A percentile compares a stretch with the other conserved stretches of the same genome.
Evolutionary conservation across 495 filamentous ascomycete species (phyloP).

Genomic region (Thermochaetoides thermophila): DNA sequence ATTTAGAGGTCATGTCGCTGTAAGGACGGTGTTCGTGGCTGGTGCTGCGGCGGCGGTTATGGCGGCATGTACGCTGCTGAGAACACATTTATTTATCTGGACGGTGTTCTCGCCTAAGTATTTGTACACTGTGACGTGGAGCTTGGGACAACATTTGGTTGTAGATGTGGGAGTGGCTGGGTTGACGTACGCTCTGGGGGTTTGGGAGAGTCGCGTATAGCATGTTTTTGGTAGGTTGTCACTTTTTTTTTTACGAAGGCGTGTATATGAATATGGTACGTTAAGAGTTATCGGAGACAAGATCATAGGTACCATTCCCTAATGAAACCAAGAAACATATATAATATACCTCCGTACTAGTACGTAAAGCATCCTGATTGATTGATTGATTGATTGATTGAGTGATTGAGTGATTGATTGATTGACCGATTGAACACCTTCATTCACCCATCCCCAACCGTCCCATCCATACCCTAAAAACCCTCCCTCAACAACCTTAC

Average conservation of each 20-base stretch:
- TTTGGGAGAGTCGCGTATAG: constrained; percentile 1
- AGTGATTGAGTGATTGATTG: too few relatives aligned
- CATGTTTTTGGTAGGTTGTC: too few relatives aligned
- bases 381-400: too few relatives aligned
- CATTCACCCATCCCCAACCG: not conserved
- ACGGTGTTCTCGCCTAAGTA: constrained; percentile 97
- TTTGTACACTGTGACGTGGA: constrained; percentile 82
- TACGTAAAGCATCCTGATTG: too few relatives aligned
- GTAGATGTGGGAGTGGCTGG: constrained; percentile 48
- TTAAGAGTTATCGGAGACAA: too few relatives aligned
- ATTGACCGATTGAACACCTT: too few relatives aligned
- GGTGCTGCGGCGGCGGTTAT: constrained; percentile 55
- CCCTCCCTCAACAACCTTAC: not conserved
- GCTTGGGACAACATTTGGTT: constrained; percentile 58
- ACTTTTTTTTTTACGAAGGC: too few relatives aligned
- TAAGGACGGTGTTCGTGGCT: constrained; percentile 53
- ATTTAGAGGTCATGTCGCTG: constrained; percentile 34
- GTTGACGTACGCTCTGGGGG: constrained; percentile 39
- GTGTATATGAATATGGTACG: too few relatives aligned
- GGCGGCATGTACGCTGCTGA: constrained; percentile 68
- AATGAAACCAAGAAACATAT: too few relatives aligned
- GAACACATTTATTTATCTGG: constrained; percentile 95
- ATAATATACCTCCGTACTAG: too few relatives aligned
- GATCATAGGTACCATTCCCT: too few relatives aligned
- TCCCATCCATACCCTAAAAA: not conserved